Evolutionary conservation across 2,329 filamentous ascomycete genomes (phyloP), one percentile per base, ranked within the genome.

Genomic region (Epichloe glyceriae): DNA sequence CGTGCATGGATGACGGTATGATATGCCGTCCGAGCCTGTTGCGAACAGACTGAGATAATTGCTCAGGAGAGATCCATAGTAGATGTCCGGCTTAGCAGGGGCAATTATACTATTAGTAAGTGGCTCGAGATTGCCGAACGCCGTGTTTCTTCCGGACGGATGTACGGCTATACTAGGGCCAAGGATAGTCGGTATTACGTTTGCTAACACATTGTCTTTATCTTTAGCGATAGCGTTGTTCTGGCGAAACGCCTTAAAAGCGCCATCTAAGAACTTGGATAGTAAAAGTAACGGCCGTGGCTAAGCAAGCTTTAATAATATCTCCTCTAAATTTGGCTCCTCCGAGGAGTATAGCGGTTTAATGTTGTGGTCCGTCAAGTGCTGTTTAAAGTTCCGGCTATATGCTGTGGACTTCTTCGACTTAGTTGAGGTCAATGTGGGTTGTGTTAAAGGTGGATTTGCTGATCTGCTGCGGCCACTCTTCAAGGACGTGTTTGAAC

Each of bases 61-160:
- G 57, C 20, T 20, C 20, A 20, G 20, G 20, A 20, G 3, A 20
- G 20, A 49, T 60, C 67, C 63, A 38, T 68, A 57, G 52, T 63
- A 68, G 19, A 61, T 48, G 53, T 68, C 66, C n/a, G 64, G 66
- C 43, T 63, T 62, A 2, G 59, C 57, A 22, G 49, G 42, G 14
- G 58, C 54, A 20, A 67, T 57, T 11, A 60, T 60, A 2, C 62
- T 61, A 52, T 20, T 3, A 2, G 15, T 17, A 11, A 42, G 40
- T 12, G 40, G 40, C 15, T 20, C 19, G n/a, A 42, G 40, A 12
- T 20, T 17, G 2, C 3, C 12, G 19, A 42, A 22, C 8, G 6
- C n/a, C 10, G 19, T 19, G 12, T 42, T 42, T 20, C 19, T 22
- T n/a, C n/a, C 11, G 11, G 40, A 11, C 4, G 5, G n/a, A 15